Base-by-base conservation (phyloP, 306 rosid genomes). In the Ochetophila trinervis region DNA sequence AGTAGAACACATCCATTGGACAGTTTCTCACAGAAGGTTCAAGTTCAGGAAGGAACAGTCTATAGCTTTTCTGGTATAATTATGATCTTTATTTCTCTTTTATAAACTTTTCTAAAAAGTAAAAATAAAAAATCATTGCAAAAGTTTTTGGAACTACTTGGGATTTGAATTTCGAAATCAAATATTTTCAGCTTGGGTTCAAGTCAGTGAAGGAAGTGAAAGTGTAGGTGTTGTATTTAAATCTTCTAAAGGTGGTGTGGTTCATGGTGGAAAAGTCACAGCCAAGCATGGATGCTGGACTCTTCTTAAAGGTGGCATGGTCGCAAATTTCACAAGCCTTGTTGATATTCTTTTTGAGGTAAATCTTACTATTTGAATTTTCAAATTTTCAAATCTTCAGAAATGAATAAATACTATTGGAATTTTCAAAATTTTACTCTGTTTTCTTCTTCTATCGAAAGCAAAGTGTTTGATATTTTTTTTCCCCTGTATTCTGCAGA, bases 211-310 rank as follows among this genome's bases (percentile, higher is more conserved):
- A 76, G 92, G 88, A 74, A 82, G 68, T 76, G 88, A 82, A 48
- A 70, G 4, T 19, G 81, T 89, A 19, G 73, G 79, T 11, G 88
- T 74, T 56, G n/a, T 86, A 16, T 80, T 89, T 32, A 84, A 53
- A 73, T 69, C 50, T 7, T 54, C 70, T 16, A 78, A 67, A 23
- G 67, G 79, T 37, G 73, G 76, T 24, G 22, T 63, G 66, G 63
- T 75, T 24, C 58, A 57, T 55, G 88, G 82, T 58, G 96, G 90
- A 1, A 69, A 67, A 8, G 86, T 75, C 21, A 65, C 62, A 34
- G 90, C 88, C 22, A 76, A 79, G 9, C 75, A 79, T 40, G 90
- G 96, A 27, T 89, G 93, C 57, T 89, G 96, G 96, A 74, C 72
- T 40, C 67, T 84, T 60, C 79, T 89, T 24, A 89, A 84, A 82